Evolutionary conservation across 2,329 filamentous ascomycete species (phyloP).

Genomic region (Cladorrhinum sp.): DNA sequence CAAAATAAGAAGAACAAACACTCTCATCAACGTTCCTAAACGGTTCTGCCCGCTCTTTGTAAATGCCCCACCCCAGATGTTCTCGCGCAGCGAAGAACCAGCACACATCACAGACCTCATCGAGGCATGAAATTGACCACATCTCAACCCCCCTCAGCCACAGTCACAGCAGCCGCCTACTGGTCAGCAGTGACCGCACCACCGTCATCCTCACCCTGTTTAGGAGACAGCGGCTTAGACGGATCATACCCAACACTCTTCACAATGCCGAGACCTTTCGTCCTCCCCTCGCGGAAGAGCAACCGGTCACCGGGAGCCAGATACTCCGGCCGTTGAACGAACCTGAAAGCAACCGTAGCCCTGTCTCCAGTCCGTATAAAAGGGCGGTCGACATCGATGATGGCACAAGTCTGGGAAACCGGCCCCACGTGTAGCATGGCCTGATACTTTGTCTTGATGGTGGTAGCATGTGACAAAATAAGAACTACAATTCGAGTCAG

Average conservation of each 20-base stretch:
- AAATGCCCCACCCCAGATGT: too few relatives aligned
- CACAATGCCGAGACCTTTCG: conserved; percentile 92
- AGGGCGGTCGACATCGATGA: conserved; percentile 95
- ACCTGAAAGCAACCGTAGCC: conserved; percentile 91
- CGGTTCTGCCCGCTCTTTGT: too few relatives aligned
- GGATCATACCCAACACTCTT: conserved; percentile 87
- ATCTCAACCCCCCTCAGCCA: neutral
- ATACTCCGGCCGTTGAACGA: conserved; percentile 92
- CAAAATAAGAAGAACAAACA: too few relatives aligned
- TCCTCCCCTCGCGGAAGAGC: conserved; percentile 89
- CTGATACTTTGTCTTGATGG: conserved; percentile 95
- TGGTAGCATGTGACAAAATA: conserved; percentile 92
- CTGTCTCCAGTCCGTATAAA: conserved; percentile 93
- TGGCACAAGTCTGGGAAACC: conserved; percentile 91
- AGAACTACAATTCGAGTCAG: conserved; percentile 47
- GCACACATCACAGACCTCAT: too few relatives aligned
- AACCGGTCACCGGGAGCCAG: conserved; percentile 83
- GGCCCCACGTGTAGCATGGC: conserved; percentile 97
- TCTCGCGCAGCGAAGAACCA: too few relatives aligned
- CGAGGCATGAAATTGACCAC: neutral
- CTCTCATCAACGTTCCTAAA: too few relatives aligned
- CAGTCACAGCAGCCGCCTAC: neutral
- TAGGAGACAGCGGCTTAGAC: conserved; percentile 39
- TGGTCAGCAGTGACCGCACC: conserved; percentile 6
- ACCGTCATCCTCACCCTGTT: conserved; percentile 15